These are phyloP conservation scores for Senna tora DNA, from an alignment of 306 rosid species.

Conservation along the genomic window DNA sequence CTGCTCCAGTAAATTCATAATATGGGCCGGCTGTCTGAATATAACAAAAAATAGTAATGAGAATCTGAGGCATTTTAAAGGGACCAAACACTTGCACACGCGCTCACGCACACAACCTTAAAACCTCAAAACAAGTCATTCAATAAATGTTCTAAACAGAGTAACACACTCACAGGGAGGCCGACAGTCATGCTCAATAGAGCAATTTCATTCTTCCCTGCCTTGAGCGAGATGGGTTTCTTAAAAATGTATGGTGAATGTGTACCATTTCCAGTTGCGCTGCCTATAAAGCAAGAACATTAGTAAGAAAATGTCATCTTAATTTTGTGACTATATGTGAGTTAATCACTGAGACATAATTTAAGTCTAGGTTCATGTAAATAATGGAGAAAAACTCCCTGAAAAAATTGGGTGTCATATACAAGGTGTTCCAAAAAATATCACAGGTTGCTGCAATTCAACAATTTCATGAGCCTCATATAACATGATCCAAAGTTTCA, in stretches of 20 bases:
- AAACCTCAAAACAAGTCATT: conserved; percentile 4
- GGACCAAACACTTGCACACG: conserved; percentile 13
- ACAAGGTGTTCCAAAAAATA: not conserved
- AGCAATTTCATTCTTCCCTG: conserved; percentile 88
- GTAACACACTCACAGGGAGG: conserved; percentile 57
- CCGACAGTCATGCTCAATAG: conserved; percentile 90
- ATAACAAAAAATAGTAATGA: conserved; percentile 22
- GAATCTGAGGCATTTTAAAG: conserved; percentile 28
- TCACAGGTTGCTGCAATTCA: conserved; percentile 20
- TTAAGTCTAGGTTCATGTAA: not conserved
- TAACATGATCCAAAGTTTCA: conserved; percentile 1
- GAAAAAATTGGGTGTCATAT: not conserved
- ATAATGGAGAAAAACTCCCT: not conserved
- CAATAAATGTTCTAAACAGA: conserved; percentile 23
- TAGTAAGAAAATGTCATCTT: conserved; percentile 1
- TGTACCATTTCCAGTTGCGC: conserved; percentile 85
- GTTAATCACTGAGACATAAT: not conserved
- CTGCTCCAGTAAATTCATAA: conserved; percentile 88
- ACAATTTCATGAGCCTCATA: not conserved
- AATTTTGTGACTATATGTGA: not conserved
- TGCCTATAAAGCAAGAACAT: conserved; percentile 51
- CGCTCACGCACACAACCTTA: not conserved
- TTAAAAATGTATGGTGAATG: conserved; percentile 65
- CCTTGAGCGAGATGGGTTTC: conserved; percentile 64
- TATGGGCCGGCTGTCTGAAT: conserved; percentile 86